Evolutionary conservation across 2,329 filamentous ascomycete species (phyloP).

Genomic region (Westerdykella sp.): DNA sequence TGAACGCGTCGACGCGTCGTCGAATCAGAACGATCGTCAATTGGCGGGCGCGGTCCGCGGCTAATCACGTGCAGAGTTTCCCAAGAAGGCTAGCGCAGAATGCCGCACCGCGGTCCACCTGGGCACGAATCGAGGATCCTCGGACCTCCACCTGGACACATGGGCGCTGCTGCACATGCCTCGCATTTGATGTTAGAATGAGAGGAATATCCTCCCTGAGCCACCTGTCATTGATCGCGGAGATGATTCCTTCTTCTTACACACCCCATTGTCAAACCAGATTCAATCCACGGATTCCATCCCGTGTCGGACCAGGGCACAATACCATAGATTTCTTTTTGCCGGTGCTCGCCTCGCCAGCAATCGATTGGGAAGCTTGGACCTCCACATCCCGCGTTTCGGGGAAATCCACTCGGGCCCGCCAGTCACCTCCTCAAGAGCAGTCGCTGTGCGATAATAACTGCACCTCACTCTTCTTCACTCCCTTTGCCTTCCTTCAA

Average conservation of each 20-base stretch:
- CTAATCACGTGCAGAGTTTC: too few relatives aligned
- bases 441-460: not conserved
- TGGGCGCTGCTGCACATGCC: not conserved
- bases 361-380: slow-evolving; percentile 19
- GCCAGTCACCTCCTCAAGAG: slow-evolving; percentile 1
- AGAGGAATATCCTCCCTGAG: too few relatives aligned
- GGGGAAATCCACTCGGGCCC: slow-evolving; percentile 5
- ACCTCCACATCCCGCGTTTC: slow-evolving; percentile 20
- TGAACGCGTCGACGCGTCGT: slow-evolving; percentile 1
- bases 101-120: not conserved
- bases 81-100: not conserved
- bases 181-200: too few relatives aligned
- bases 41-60: too few relatives aligned
- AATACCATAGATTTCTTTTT: not conserved
- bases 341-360: not conserved
- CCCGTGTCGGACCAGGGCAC: not conserved
- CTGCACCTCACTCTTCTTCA: slow-evolving; percentile 10
- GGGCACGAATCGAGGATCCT: too few relatives aligned
- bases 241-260: too few relatives aligned
- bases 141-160: too few relatives aligned
- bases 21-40: not conserved
- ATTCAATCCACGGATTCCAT: too few relatives aligned
- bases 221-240: too few relatives aligned
- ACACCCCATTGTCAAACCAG: too few relatives aligned
- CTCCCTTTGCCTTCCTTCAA: slow-evolving; percentile 4